Conservation (phyloP, 441 rosid genomes). For the Monsonia emarginata region DNA sequence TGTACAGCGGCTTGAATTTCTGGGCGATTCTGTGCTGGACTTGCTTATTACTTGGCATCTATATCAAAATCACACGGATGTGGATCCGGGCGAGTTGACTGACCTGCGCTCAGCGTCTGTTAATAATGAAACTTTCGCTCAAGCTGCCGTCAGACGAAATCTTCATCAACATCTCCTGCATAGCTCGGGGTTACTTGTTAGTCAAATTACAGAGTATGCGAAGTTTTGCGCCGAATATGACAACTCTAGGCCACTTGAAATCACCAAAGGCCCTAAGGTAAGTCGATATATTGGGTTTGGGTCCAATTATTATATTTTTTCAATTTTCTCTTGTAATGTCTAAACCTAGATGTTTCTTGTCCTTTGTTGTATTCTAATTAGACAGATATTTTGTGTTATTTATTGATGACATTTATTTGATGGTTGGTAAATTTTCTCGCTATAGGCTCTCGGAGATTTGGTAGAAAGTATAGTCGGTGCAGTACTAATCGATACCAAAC, state of each 20-base stretch:
- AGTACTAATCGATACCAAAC: conserved; percentile 52
- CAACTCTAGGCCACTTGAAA: conserved; percentile 29
- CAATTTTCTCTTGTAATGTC: no score
- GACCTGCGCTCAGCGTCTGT: conserved; percentile 87
- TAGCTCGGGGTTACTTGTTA: conserved; percentile 32
- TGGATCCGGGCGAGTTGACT: conserved; percentile 85
- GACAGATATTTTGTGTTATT: no score
- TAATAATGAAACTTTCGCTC: conserved; percentile 75
- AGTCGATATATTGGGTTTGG: conserved; percentile 1
- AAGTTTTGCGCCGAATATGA: conserved; percentile 33
- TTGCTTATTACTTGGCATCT: conserved; percentile 73
- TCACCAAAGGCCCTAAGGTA: conserved; percentile 75
- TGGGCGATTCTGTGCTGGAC: conserved; percentile 81
- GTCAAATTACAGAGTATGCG: conserved; percentile 52
- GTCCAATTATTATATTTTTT: no score
- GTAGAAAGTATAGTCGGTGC: conserved; percentile 92
- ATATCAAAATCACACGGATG: conserved; percentile 45
- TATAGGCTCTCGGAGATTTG: conserved; percentile 82
- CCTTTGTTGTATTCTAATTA: no score
- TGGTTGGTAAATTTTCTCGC: conserved; percentile 9
- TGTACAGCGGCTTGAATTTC: conserved; percentile 91
- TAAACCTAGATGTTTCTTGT: no score
- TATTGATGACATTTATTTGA: neutral
- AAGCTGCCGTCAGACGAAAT: conserved; percentile 47
- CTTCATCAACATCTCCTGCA: conserved; percentile 60